Conservation (phyloP, 495 filamentous ascomycete species). For the Massariosphaeria phaeospora region DNA sequence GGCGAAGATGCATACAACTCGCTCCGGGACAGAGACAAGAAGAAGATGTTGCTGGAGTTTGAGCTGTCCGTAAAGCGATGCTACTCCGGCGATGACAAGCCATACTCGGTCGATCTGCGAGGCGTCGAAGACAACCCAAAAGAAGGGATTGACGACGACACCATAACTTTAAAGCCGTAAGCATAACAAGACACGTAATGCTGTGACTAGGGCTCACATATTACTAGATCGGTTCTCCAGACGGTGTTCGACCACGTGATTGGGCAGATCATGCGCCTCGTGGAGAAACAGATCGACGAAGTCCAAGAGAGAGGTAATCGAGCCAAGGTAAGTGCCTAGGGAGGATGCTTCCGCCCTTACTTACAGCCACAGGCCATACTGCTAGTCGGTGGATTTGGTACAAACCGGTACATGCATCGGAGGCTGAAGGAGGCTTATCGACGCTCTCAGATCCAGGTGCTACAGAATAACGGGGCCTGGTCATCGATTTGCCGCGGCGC, state of each 20-base stretch:
- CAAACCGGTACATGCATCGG: slow-evolving; percentile 14
- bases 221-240: not conserved
- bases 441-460: not conserved
- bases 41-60: slow-evolving; percentile 7
- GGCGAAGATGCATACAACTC: not conserved
- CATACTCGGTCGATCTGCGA: slow-evolving; percentile 1
- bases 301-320: not conserved
- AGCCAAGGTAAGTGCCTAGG: slow-evolving; percentile 8
- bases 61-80: slow-evolving; percentile 1
- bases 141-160: slow-evolving; percentile 4
- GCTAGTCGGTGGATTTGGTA: slow-evolving; percentile 24
- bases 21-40: slow-evolving; percentile 6
- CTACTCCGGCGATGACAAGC: not conserved
- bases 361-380: slow-evolving; percentile 8
- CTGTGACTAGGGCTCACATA: not conserved
- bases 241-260: slow-evolving; percentile 10
- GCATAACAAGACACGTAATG: not conserved
- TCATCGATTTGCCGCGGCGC: slow-evolving; percentile 21
- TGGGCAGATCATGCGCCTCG: slow-evolving; percentile 3
- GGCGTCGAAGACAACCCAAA: not conserved
- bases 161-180: slow-evolving; percentile 9
- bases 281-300: slow-evolving; percentile 14
- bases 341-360: no score
- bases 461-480: not conserved
- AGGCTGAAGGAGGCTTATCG: slow-evolving; percentile 6